Percentiles rank a stretch among this genome's conserved stretches.
Conservation (phyloP, 2,329 filamentous ascomycete species). For the Sclerotinia trifoliorum region DNA sequence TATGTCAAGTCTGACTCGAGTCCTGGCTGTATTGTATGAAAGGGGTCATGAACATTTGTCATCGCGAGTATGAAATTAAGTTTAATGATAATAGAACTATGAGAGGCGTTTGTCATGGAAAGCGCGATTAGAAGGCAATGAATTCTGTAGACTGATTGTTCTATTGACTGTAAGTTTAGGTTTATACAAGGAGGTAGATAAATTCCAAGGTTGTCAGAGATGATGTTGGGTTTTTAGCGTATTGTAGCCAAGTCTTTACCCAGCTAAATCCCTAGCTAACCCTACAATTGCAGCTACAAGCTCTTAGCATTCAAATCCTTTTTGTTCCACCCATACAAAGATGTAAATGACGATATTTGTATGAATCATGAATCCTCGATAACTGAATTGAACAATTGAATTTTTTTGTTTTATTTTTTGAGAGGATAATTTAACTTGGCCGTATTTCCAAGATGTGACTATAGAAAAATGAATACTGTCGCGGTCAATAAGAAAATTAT, state of each 20-base stretch:
- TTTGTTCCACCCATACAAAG: background rate
- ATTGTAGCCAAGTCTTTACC: background rate
- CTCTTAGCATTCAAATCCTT: background rate
- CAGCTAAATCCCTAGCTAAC: background rate
- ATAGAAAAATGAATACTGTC: background rate
- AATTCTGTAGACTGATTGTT: background rate
- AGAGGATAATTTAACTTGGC: background rate
- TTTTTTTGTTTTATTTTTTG: background rate
- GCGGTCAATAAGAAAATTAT: conserved; percentile 4
- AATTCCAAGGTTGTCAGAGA: no score
- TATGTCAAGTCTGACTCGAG: background rate
- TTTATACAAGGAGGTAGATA: no score
- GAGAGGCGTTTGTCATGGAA: background rate
- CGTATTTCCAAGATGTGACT: background rate
- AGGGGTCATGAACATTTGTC: background rate
- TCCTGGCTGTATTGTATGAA: background rate
- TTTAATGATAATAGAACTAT: no score
- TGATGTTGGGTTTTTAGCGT: background rate
- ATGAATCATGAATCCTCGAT: background rate
- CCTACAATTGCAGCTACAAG: background rate
- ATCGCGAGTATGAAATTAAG: no score
- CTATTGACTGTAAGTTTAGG: background rate
- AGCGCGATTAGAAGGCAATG: background rate
- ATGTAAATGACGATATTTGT: background rate
- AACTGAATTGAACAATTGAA: background rate